Conservation (phyloP, 305 asterid genomes). For the Petunia hybrid region DNA sequence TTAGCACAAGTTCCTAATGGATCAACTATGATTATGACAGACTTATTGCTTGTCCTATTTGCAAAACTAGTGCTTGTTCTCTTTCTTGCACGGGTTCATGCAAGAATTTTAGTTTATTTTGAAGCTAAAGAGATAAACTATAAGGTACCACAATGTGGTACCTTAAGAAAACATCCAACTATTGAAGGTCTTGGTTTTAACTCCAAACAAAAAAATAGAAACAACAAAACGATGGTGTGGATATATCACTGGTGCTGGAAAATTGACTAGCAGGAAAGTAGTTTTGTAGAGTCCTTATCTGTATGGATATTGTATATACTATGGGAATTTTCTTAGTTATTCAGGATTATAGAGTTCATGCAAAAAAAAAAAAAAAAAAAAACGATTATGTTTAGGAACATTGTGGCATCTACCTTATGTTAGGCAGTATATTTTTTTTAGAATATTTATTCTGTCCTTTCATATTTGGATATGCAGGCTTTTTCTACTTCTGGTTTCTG, state of each 20-base stretch:
- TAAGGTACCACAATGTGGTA: background rate
- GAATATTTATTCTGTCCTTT: conserved; percentile 15
- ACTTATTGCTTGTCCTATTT: conserved; percentile 18
- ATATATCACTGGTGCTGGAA: conserved; percentile 11
- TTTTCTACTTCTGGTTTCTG: conserved; percentile 37
- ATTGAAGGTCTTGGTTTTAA: conserved; percentile 17
- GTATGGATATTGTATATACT: background rate
- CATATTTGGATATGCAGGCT: conserved; percentile 24
- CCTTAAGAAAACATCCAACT: background rate
- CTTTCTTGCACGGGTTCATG: background rate
- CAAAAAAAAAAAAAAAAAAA: background rate
- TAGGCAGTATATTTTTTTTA: background rate
- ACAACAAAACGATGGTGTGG: conserved; percentile 5
- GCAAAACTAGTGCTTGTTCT: conserved; percentile 1
- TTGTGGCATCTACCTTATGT: conserved; percentile 11
- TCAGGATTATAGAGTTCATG: no score
- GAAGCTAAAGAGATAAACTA: conserved; percentile 17
- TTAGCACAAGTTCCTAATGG: background rate
- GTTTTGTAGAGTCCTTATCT: background rate
- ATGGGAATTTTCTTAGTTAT: background rate
- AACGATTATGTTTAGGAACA: conserved; percentile 10
- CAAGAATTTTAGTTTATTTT: conserved; percentile 21
- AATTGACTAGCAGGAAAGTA: background rate
- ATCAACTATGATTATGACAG: conserved; percentile 13
- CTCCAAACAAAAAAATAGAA: conserved; percentile 6